Conservation (phyloP, 768 basidiomycete genomes). For the Phlegmacium glaucopus region DNA sequence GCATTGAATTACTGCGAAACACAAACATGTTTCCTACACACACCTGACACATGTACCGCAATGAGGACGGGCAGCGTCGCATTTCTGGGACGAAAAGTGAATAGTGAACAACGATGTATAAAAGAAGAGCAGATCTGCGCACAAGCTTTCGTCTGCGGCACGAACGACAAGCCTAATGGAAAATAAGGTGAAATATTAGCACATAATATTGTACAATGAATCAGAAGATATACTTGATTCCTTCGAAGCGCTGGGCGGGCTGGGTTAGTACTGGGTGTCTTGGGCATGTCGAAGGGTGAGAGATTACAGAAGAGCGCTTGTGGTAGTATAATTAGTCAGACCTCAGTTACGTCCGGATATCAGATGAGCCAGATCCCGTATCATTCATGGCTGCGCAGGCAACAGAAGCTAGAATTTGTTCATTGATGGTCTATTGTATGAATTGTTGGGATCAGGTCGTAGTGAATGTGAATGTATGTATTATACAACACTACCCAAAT, state of each 20-base stretch:
- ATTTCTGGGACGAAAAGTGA: slow-evolving; percentile 58
- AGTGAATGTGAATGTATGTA: too few species aligned
- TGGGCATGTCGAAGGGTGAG: slow-evolving; percentile 53
- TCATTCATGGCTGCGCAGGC: too few species aligned
- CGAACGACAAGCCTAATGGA: slow-evolving; percentile 67
- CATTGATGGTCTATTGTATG: too few species aligned
- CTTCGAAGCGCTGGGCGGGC: slow-evolving; percentile 68
- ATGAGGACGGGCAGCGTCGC: slow-evolving; percentile 82
- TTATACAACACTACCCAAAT: too few species aligned
- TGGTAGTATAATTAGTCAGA: too few species aligned
- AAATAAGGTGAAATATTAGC: slow-evolving; percentile 8
- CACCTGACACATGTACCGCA: slow-evolving; percentile 84
- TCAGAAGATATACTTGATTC: slow-evolving; percentile 56
- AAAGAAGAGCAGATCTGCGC: slow-evolving; percentile 23
- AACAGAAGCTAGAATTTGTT: too few species aligned
- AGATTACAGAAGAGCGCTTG: not conserved
- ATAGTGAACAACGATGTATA: not conserved
- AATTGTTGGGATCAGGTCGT: too few species aligned
- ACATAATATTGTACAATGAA: slow-evolving; percentile 1
- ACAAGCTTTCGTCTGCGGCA: slow-evolving; percentile 86
- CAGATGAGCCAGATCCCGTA: too few species aligned
- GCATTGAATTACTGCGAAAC: not conserved
- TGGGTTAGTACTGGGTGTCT: slow-evolving; percentile 43
- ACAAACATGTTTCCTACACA: slow-evolving; percentile 29
- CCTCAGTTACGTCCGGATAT: too few species aligned